Evolutionary conservation across 768 basidiomycete species (phyloP).

Genomic region (Punctularia strigosozonata): DNA sequence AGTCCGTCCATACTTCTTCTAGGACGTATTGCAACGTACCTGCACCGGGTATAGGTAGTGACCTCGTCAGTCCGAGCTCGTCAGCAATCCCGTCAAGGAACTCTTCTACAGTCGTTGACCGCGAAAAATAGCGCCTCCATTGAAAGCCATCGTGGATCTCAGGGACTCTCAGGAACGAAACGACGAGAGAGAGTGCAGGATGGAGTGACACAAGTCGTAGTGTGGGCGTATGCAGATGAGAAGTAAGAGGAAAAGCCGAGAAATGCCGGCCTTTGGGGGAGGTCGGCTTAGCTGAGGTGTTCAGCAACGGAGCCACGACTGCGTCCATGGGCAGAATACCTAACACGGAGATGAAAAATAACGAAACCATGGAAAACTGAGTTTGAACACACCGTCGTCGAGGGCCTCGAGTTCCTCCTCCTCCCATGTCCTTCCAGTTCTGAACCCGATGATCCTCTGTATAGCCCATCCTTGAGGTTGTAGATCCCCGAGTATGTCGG

Average conservation of each 20-base stretch:
- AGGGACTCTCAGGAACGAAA: slow-evolving; percentile 57
- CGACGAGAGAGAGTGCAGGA: slow-evolving; percentile 36
- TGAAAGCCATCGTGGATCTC: slow-evolving; percentile 66
- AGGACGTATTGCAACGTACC: slow-evolving; percentile 62
- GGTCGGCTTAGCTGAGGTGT: slow-evolving; percentile 22
- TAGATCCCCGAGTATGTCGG: slow-evolving; percentile 45
- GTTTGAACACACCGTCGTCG: slow-evolving; percentile 37
- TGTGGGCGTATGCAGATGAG: slow-evolving; percentile 52
- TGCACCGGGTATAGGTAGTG: slow-evolving; percentile 54
- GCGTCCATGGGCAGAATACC: slow-evolving; percentile 36
- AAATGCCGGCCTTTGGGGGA: slow-evolving; percentile 41
- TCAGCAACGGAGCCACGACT: slow-evolving; percentile 41
- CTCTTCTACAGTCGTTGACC: slow-evolving; percentile 41
- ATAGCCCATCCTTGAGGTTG: slow-evolving; percentile 56
- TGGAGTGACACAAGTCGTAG: slow-evolving; percentile 67
- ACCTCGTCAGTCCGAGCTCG: slow-evolving; percentile 60
- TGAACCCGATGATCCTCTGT: slow-evolving; percentile 49
- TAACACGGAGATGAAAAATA: slow-evolving; percentile 17
- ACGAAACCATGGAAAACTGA: not conserved
- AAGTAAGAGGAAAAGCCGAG: slow-evolving; percentile 58
- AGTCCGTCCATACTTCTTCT: slow-evolving; percentile 53
- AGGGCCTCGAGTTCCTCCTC: slow-evolving; percentile 56
- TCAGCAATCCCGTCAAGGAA: slow-evolving; percentile 38
- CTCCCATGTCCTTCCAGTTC: slow-evolving; percentile 53
- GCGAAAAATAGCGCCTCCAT: slow-evolving; percentile 56